Base-by-base conservation (phyloP, 176 grass and related monocot genomes). In the Bolboschoenus planiculmis region DNA sequence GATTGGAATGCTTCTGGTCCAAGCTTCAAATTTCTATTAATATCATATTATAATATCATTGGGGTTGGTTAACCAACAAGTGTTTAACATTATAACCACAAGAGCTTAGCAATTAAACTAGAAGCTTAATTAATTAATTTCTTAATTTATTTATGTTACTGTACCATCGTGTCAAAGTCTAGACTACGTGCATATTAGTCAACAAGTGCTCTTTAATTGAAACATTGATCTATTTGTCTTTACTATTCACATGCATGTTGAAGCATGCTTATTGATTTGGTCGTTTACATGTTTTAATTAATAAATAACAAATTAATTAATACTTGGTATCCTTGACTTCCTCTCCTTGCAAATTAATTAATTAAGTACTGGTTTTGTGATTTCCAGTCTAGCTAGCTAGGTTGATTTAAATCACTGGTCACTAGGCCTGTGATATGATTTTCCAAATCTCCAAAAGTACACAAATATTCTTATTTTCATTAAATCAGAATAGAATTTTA, bases 161-260 rank as follows among this genome's bases (percentile, higher is more conserved):
- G 44, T 51, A 48, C 3, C 43, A 53, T 47, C 44, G 43, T 76
- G 44, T 76, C 72, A 76, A 33, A 76, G 44, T 76, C 27, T 53
- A 77, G 46, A 33, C 72, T 51, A 16, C 24, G 15, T 53, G 46
- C 46, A 77, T 77, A 46, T 77, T 53, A 53, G 72, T 77, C 46
- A 53, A 77, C 51, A 77, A 77, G 72, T 77, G 46, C 46, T 53
- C 71, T 53, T 50, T 51, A 53, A 77, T 20, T 77, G 43, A 51
- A 53, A 53, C 72, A 18, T 14, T 7, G 14, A 9, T n/a, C n/a
- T n/a, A 11, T 77, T 77, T 77, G 72, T 77, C 72, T 33, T 53
- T 77, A 31, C 46, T 53, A 77, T 27, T 77, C 72, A 33, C 72
- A 77, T 77, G 72, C 72, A 77, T 77, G 10, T 53, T 77, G 27